A percentile compares a stretch with the other conserved stretches of the same genome.
Conservation (phyloP, 805 yeast genomes). For the Pichia nakasei region DNA sequence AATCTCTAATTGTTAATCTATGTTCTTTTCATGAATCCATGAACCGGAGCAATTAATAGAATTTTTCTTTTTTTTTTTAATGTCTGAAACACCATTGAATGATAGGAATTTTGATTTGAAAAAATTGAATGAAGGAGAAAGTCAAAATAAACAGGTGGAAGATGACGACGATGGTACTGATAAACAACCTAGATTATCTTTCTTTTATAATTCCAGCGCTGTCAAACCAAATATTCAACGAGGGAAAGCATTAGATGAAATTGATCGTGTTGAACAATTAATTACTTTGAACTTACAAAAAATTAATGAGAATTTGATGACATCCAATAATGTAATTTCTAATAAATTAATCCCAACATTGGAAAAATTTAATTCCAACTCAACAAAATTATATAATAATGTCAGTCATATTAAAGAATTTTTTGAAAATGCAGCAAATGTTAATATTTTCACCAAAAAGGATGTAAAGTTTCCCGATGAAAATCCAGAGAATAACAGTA, state of each 20-base stretch:
- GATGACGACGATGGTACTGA: conserved; percentile 13
- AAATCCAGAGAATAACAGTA: background rate
- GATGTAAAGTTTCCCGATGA: conserved; percentile 1
- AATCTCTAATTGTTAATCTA: no score
- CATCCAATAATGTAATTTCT: conserved; percentile 58
- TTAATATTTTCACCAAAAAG: conserved; percentile 18
- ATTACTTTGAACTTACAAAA: conserved; percentile 70
- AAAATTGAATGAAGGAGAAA: background rate
- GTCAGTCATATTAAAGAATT: conserved; percentile 70
- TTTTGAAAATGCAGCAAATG: conserved; percentile 43
- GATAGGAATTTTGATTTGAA: background rate
- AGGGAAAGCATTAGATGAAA: conserved; percentile 24
- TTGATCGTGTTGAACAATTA: conserved; percentile 70
- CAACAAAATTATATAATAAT: conserved; percentile 55
- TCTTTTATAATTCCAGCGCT: conserved; percentile 22
- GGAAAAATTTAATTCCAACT: conserved; percentile 46
- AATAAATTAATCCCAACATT: conserved; percentile 63
- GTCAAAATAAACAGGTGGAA: background rate
- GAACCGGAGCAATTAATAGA: no score
- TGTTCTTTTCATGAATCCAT: no score
- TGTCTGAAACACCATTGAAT: no score
- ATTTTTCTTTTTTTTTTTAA: no score
- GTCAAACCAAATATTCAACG: conserved; percentile 7
- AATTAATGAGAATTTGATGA: conserved; percentile 65
- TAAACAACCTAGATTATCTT: conserved; percentile 21